Percentiles rank a stretch among this genome's conserved stretches.
phyloP scores from a whole-genome alignment of 2,329 filamentous ascomycete species.

The Aspergillus ochraceoroseus region DNA sequence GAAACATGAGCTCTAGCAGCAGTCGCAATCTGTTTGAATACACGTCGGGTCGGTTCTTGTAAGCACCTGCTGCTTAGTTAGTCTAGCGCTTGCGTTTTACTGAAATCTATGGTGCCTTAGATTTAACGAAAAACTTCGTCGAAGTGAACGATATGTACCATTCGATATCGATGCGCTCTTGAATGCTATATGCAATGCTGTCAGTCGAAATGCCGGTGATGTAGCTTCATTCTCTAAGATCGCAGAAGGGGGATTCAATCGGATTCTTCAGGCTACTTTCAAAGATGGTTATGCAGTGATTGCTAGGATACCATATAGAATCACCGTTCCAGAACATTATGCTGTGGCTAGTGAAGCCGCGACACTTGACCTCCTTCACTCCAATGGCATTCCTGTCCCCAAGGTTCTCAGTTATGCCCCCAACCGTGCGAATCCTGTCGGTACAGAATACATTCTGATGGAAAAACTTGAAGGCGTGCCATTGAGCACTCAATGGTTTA shows the following conservation, averaged over 20 bases:
- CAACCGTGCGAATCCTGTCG: constrained; percentile 30
- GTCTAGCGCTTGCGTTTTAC: not conserved
- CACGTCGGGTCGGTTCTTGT: constrained; percentile 9
- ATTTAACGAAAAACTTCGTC: constrained; percentile 8
- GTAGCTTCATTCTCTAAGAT: constrained; percentile 25
- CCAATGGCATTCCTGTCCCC: constrained; percentile 36
- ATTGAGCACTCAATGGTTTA: constrained; percentile 34
- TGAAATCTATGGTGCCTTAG: not conserved
- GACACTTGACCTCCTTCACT: constrained; percentile 34
- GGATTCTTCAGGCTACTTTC: constrained; percentile 32
- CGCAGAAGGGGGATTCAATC: constrained; percentile 38
- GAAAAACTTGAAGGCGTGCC: constrained; percentile 32
- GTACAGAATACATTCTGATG: constrained; percentile 40
- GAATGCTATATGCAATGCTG: not conserved
- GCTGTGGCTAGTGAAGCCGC: constrained; percentile 39
- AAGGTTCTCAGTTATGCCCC: constrained; percentile 35
- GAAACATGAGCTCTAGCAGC: too few species aligned
- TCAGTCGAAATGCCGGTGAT: not conserved
- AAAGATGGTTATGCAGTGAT: constrained; percentile 29
- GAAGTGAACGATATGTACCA: constrained; percentile 1
- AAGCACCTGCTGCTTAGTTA: not conserved
- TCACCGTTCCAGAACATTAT: constrained; percentile 28
- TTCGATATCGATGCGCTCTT: constrained; percentile 7
- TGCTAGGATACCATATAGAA: constrained; percentile 33
- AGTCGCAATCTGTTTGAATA: constrained; percentile 3